A percentile compares a stretch with the other conserved stretches of the same genome.
Conservation (phyloP, 225 moss, liverwort and hornwort genomes). For the Polytrichum formosum region DNA sequence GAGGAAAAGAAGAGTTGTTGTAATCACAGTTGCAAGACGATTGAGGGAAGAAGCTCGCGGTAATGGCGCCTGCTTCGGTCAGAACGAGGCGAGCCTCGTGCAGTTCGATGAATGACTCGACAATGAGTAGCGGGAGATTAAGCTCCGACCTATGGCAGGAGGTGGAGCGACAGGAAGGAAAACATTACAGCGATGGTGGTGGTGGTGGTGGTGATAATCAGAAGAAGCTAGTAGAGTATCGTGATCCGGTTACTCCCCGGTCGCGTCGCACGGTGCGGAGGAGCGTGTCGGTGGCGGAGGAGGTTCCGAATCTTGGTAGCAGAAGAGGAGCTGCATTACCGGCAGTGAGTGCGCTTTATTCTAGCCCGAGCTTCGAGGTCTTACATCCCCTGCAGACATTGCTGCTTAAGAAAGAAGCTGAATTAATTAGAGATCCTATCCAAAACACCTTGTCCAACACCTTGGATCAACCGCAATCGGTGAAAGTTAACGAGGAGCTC, state of each 20-base stretch:
- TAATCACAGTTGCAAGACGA: too few relatives aligned
- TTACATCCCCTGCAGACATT: constrained; percentile 56
- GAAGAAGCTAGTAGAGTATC: not conserved
- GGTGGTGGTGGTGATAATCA: not conserved
- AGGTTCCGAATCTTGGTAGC: constrained; percentile 4
- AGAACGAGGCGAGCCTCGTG: constrained; percentile 3
- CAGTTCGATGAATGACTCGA: not conserved
- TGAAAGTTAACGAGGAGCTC: too few relatives aligned
- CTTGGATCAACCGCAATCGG: not conserved
- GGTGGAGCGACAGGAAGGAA: not conserved
- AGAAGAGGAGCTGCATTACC: constrained; percentile 4
- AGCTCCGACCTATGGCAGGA: too few relatives aligned
- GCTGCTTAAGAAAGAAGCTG: constrained; percentile 8
- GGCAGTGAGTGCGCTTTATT: constrained; percentile 27
- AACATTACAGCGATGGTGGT: not conserved
- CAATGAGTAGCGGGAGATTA: not conserved
- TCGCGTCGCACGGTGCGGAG: constrained; percentile 49
- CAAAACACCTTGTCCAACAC: not conserved
- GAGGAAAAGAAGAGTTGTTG: too few relatives aligned
- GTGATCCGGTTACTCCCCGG: constrained; percentile 23
- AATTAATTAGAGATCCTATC: not conserved
- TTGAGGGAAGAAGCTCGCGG: too few relatives aligned
- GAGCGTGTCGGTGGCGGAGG: constrained; percentile 20
- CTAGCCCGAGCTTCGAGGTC: constrained; percentile 49
- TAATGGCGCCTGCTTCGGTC: constrained; percentile 1